Evolutionary conservation across 2,329 filamentous ascomycete species (phyloP), one percentile per base, ranked within the genome.

Genomic region (Botrytis hyacinthi): DNA sequence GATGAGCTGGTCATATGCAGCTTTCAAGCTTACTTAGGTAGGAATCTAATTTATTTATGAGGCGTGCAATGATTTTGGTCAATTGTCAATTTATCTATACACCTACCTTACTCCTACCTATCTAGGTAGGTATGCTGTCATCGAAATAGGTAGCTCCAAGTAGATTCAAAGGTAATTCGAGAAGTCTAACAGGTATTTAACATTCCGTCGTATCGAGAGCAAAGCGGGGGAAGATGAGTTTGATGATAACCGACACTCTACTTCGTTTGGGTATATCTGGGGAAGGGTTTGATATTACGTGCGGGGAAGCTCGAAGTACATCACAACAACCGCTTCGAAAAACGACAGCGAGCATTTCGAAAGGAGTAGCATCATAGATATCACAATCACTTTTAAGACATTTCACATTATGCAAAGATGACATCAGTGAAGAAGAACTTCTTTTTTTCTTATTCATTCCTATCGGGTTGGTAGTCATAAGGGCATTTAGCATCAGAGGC

Each of bases 401-500:
- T 42, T 42, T 69, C 48, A 69, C 51, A 16, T 5, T 18, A 1
- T 26, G 22, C 54, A 46, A 9, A 61, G n/a, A 40, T 20, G n/a
- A 59, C 10, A 46, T 32, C 32, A 73, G 29, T 74, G 78, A 79
- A 80, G 77, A 72, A 71, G 70, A 77, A 77, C 77, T 78, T 80
- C 77, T 77, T 80, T 80, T 80, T 74, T 76, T 77, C 74, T 78
- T 74, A 72, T 74, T 78, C 73, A 77, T 69, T 68, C 62, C 40
- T 68, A 67, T 57, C 40, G 60, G 71, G 69, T 76, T 76, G 77
- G 78, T 79, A 80, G 78, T 77, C 76, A 72, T 51, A 76, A 35
- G 73, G 78, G 76, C 69, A 71, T 79, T 75, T 73, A 78, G 80
- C 78, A 80, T 81, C 80, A 76, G 71, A 71, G 78, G 80, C 80